These are phyloP conservation scores for Cryptosporidium meleagridis DNA, from an alignment of 169 alveolate genomes.

Conservation along the genomic window DNA sequence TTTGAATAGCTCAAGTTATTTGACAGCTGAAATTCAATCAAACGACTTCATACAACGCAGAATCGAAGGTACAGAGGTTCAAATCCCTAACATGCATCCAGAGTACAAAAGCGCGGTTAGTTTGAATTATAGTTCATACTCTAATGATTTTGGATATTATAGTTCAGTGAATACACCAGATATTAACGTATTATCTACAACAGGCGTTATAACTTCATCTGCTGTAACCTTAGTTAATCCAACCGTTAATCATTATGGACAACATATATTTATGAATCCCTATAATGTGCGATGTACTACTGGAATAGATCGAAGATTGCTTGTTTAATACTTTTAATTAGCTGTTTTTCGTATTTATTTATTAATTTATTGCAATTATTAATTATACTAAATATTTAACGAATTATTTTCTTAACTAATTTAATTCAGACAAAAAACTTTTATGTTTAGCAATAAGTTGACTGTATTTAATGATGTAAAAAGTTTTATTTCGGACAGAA, in stretches of 20 bases:
- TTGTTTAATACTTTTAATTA: slow-evolving; percentile 37
- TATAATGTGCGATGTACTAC: slow-evolving; percentile 39
- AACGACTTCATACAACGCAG: not conserved
- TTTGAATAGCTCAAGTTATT: not conserved
- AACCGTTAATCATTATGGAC: slow-evolving; percentile 55
- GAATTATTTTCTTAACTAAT: not conserved
- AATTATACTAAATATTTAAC: not conserved
- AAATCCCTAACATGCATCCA: not conserved
- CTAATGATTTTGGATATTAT: not conserved
- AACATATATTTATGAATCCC: slow-evolving; percentile 28
- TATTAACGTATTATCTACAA: not conserved
- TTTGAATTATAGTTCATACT: not conserved
- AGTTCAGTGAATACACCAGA: not conserved
- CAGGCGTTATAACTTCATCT: not conserved
- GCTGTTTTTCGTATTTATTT: not conserved
- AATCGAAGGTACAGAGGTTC: not conserved
- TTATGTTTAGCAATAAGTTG: not conserved
- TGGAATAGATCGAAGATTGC: slow-evolving; percentile 41
- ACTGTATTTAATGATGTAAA: too few relatives aligned
- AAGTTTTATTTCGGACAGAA: not conserved
- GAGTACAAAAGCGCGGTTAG: not conserved
- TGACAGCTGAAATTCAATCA: not conserved
- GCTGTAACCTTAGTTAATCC: slow-evolving; percentile 34
- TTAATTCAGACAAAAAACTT: too few relatives aligned
- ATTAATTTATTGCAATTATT: not conserved